Conservation (phyloP, 805 yeast genomes). For the Komagataella ulmi region DNA sequence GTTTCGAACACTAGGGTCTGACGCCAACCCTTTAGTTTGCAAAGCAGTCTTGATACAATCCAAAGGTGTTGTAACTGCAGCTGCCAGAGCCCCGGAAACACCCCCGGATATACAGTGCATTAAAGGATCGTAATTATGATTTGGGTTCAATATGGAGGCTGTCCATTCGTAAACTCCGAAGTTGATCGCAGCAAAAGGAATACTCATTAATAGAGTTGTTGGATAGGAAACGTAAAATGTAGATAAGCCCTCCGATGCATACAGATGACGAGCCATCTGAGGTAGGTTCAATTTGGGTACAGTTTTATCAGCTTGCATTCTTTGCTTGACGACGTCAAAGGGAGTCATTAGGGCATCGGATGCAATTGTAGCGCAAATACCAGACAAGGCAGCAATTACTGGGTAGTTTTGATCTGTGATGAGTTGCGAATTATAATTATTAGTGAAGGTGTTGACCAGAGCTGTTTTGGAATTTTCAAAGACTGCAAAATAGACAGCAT, state of each 20-base stretch:
- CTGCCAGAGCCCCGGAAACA: constrained; percentile 88
- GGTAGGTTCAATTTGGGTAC: constrained; percentile 2
- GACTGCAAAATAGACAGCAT: constrained; percentile 91
- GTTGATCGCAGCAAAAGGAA: constrained; percentile 91
- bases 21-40: constrained; percentile 62
- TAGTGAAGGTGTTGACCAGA: constrained; percentile 22
- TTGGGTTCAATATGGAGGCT: constrained; percentile 69
- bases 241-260: constrained; percentile 49
- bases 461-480: constrained; percentile 69
- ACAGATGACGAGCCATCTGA: constrained; percentile 27
- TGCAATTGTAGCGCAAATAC: constrained; percentile 84
- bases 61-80: constrained; percentile 87
- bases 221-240: constrained; percentile 91
- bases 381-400: constrained; percentile 72
- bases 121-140: constrained; percentile 70
- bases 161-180: constrained; percentile 85
- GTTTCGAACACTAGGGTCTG: constrained; percentile 30
- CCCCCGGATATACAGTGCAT: constrained; percentile 90
- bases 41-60: constrained; percentile 87
- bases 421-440: constrained; percentile 25
- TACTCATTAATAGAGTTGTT: constrained; percentile 80
- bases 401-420: constrained; percentile 65
- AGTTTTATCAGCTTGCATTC: constrained; percentile 54
- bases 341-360: constrained; percentile 97
- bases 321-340: constrained; percentile 86